phyloP scores from a whole-genome alignment of 768 basidiomycete species.

The Trichaptum fuscoviolaceum region DNA sequence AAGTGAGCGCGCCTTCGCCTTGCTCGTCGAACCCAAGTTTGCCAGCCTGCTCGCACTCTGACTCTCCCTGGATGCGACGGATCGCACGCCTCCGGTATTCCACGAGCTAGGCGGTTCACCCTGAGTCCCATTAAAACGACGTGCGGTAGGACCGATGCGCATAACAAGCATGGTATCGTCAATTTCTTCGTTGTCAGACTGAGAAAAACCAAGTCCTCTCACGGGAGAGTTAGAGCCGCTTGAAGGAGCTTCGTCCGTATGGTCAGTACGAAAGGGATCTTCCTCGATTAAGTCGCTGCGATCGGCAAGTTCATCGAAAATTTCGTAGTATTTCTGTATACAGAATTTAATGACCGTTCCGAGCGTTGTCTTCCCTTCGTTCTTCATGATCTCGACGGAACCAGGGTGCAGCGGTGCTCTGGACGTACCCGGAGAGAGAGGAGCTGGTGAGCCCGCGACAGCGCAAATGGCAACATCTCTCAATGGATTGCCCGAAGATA shows the following conservation, averaged over 20 bases:
- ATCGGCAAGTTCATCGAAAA: too few species aligned
- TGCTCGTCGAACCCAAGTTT: conserved; percentile 19
- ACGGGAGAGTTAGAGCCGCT: conserved; percentile 25
- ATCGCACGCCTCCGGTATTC: conserved; percentile 24
- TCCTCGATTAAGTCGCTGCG: conserved; percentile 46
- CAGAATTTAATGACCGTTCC: too few species aligned
- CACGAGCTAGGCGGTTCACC: too few species aligned
- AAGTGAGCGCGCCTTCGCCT: too few species aligned
- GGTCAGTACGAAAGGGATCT: conserved; percentile 20
- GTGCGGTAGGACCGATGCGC: too few species aligned
- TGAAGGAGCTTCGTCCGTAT: conserved; percentile 6
- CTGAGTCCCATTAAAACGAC: too few species aligned
- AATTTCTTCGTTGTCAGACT: too few species aligned
- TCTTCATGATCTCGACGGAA: conserved; percentile 17
- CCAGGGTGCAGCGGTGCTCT: conserved; percentile 16
- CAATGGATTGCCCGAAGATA: conserved; percentile 60
- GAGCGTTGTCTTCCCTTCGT: conserved; percentile 49
- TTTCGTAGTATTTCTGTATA: too few species aligned
- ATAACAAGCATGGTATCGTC: too few species aligned
- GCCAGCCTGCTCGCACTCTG: conserved; percentile 8
- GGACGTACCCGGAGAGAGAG: conserved; percentile 17
- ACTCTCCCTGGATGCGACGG: conserved; percentile 25
- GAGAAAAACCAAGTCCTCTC: conserved; percentile 15
- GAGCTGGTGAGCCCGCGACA: conserved; percentile 48
- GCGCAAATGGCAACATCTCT: conserved; percentile 72